Evolutionary conservation across 768 basidiomycete species (phyloP), one percentile per base, ranked within the genome.

Genomic region (Tulasnella sp.): DNA sequence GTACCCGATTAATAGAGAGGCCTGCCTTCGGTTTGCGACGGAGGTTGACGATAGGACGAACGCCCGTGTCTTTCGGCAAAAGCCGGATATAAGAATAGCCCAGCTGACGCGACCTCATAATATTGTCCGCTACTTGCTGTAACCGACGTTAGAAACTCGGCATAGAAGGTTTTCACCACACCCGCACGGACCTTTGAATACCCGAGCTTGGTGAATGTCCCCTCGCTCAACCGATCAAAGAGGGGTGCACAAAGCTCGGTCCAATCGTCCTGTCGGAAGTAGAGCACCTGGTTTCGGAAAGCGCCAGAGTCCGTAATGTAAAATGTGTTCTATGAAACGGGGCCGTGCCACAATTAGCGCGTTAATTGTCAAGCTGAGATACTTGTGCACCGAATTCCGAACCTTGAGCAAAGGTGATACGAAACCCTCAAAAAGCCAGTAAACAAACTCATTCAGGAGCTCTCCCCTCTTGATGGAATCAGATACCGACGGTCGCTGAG

Each of bases 231-330:
- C n/a, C 90, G 87, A 79, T 91, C 89, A 15, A 97, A 86, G 37
- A 98, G 87, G 0, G 98, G 98, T 13, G 88, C 85, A 78, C 95
- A 96, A 6, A 98, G 87, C 3, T 84, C 85, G n/a, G 88, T 86
- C 98, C 97, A 99, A 81, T 97, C 96, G 74, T 97, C 95, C 76
- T 98, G 95, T 15, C 94, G 90, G 83, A 98, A 99, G 82, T 96
- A 99, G 0, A 98, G 85, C 0, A 96, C 88, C 67, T 90, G 89
- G 79, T 96, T 93, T 55, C 92, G 88, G 81, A 91, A 94, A 9
- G 91, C 92, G 26, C 92, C 91, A 0, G 96, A 94, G 80, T 99
- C 94, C 0, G 98, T 99, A 67, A 95, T 87, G 83, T 98, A 98
- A 84, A 98, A 99, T 0, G 91, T 91, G 3, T 94, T 94, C 96